Base-by-base conservation (phyloP, 805 yeast species). In the Wickerhamiella occidentalis region DNA sequence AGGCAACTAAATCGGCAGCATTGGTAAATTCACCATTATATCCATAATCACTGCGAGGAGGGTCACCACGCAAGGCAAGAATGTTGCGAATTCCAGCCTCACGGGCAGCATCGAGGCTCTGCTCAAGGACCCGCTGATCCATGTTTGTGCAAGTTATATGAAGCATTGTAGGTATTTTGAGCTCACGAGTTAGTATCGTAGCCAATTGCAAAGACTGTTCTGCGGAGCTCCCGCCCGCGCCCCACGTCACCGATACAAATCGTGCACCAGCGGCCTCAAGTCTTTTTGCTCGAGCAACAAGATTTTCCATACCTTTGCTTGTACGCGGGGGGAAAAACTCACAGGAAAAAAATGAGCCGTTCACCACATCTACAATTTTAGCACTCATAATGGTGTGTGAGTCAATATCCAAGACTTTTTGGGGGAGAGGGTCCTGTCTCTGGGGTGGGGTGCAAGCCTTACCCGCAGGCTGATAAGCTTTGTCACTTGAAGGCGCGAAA, bases 271-370 rank as follows among this genome's bases (percentile, higher is more conserved):
- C 68, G 2, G 82, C 82, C 54, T 85, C 78, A 88, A 92, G 82
- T 60, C 99, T 79, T 59, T 78, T 78, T 67, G 92, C 77, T 65
- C 99, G 82, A 25, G 88, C 86, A 45, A 84, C 70, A 54, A 92
- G 68, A 66, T 92, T 92, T 55, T 82, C 74, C 63, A 83, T 75
- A 56, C 97, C 98, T 60, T 73, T 51, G 11, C 49, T 53, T 0
- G 98, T 92, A 66, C 92, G 87, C 21, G 99, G 98, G 6, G 99
- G 98, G 68, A 92, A 92, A 65, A 92, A 92, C 70, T 92, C 99
- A 58, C 87, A 74, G 8, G 96, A 88, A 58, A 85, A 77, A 62
- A 80, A 85, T 48, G 74, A 75, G 57, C 76, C 80, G 60, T 70
- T 77, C 17, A 63, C 64, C 53, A 78, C 66, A 0, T 67, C 61